Conservation (phyloP, 2,329 filamentous ascomycete species). For the Hymenoscyphus scutula region DNA sequence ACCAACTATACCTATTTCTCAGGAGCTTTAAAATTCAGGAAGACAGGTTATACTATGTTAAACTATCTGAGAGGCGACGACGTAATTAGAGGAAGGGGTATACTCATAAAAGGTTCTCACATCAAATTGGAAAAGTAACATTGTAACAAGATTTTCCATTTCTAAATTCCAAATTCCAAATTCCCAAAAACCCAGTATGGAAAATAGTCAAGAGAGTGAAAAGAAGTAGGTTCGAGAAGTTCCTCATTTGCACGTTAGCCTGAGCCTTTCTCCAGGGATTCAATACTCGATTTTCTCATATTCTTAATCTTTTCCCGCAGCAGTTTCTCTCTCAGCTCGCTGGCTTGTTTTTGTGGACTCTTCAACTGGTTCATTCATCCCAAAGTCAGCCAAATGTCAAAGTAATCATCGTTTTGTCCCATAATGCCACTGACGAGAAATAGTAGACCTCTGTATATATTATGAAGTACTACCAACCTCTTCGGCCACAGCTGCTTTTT, state of each 20-base stretch:
- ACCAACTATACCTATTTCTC: too few species aligned
- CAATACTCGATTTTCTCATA: slow-evolving; percentile 51
- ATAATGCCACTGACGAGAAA: slow-evolving; percentile 19
- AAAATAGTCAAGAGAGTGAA: background rate
- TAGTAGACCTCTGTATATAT: slow-evolving; percentile 20
- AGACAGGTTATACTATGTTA: too few species aligned
- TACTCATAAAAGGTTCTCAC: background rate
- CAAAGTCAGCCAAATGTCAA: slow-evolving; percentile 37
- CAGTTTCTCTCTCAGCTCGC: slow-evolving; percentile 48
- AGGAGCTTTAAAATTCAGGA: too few species aligned
- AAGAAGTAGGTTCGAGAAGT: slow-evolving; percentile 8
- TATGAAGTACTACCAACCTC: slow-evolving; percentile 44
- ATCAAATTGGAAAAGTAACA: background rate
- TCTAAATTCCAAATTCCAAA: background rate
- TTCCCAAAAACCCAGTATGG: background rate
- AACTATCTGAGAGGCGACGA: too few species aligned
- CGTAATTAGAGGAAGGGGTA: too few species aligned
- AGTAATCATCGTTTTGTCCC: slow-evolving; percentile 8
- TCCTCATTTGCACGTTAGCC: slow-evolving; percentile 46
- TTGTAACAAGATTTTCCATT: background rate
- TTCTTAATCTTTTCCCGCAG: slow-evolving; percentile 54
- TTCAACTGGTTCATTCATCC: slow-evolving; percentile 34
- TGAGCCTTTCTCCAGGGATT: slow-evolving; percentile 40
- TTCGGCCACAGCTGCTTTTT: slow-evolving; percentile 33
- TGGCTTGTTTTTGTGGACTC: slow-evolving; percentile 43